These are phyloP conservation scores for Marasmius tenuissimus DNA, from an alignment of 1,284 basidiomycete genomes.

Conservation along the genomic window DNA sequence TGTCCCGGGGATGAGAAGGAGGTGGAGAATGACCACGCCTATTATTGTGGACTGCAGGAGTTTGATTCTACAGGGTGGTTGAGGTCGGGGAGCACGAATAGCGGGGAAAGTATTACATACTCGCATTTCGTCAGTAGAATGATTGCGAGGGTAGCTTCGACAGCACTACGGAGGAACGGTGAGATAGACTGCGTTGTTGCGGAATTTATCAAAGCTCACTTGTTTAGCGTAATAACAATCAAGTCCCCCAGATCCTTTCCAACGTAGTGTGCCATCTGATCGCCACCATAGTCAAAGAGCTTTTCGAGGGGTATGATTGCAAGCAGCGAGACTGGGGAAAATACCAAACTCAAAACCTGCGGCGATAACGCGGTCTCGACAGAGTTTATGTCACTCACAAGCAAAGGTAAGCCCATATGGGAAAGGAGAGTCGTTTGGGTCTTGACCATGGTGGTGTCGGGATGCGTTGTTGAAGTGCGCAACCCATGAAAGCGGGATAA, in stretches of 20 bases:
- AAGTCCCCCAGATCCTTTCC: constrained; percentile 55
- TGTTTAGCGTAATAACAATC: constrained; percentile 58
- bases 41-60: constrained; percentile 49
- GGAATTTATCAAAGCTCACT: constrained; percentile 35
- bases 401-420: constrained; percentile 32
- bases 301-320: constrained; percentile 56
- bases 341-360: constrained; percentile 11
- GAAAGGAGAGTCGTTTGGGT: constrained; percentile 22
- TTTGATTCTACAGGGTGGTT: constrained; percentile 26
- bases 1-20: constrained; percentile 50
- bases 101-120: constrained; percentile 36
- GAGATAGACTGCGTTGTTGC: neutral
- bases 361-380: constrained; percentile 1
- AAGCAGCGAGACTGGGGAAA: constrained; percentile 47
- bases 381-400: constrained; percentile 27
- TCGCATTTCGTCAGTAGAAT: constrained; percentile 65
- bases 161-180: constrained; percentile 30
- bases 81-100: neutral
- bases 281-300: constrained; percentile 60
- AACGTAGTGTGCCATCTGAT: constrained; percentile 55
- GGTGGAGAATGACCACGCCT: constrained; percentile 52
- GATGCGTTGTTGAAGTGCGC: constrained; percentile 42
- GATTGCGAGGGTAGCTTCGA: constrained; percentile 69
- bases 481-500: constrained; percentile 65
- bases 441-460: constrained; percentile 7